phyloP scores from a whole-genome alignment of 805 yeast genomes.

The Kodamaea jinghongensis region DNA sequence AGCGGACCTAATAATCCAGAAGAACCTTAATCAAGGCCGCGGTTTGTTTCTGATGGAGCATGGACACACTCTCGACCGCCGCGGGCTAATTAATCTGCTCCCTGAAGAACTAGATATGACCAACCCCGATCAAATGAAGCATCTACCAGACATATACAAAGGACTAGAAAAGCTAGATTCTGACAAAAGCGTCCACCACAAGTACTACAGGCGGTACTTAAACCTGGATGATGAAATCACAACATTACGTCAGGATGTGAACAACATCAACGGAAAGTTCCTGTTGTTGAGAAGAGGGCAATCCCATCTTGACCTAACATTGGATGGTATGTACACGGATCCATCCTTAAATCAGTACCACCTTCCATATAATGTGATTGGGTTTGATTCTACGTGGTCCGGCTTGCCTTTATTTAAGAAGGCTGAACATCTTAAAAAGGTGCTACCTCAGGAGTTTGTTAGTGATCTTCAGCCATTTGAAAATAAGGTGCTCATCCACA shows the following conservation, averaged over 20 bases:
- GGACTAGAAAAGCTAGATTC: slow-evolving; percentile 31
- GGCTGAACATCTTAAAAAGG: slow-evolving; percentile 14
- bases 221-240: slow-evolving; percentile 30
- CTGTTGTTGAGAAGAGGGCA: slow-evolving; percentile 33
- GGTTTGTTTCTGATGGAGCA: slow-evolving; percentile 34
- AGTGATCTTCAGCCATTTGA: slow-evolving; percentile 33
- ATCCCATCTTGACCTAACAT: slow-evolving; percentile 6
- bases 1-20: slow-evolving; percentile 36
- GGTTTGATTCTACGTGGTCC: slow-evolving; percentile 37
- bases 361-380: slow-evolving; percentile 39
- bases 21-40: slow-evolving; percentile 33
- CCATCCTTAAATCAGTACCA: slow-evolving; percentile 16
- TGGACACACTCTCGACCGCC: slow-evolving; percentile 35
- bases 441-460: slow-evolving; percentile 38
- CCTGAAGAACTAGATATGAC: slow-evolving; percentile 38
- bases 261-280: slow-evolving; percentile 37
- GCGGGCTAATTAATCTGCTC: slow-evolving; percentile 25
- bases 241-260: slow-evolving; percentile 25
- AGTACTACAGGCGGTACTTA: slow-evolving; percentile 33
- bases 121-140: slow-evolving; percentile 25
- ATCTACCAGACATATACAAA: slow-evolving; percentile 31
- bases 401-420: slow-evolving; percentile 37
- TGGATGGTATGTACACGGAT: slow-evolving; percentile 9
- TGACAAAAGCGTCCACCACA: slow-evolving; percentile 36
- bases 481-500: slow-evolving; percentile 28